Evolutionary conservation across 176 grass and related monocot genomes (phyloP).

Genomic region (Dendrocalamus sinicus): DNA sequence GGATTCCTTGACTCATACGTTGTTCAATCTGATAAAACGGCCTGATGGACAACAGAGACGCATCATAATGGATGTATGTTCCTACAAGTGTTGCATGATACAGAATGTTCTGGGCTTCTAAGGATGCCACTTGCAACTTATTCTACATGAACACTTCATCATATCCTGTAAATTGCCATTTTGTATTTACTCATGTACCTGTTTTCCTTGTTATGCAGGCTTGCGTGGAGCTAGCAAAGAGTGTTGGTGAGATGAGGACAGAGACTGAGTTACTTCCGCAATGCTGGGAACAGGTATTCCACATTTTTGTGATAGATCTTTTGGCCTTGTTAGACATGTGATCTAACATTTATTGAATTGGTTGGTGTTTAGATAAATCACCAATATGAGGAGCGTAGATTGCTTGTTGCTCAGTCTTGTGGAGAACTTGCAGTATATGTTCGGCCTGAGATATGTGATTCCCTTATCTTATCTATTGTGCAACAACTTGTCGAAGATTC

Average conservation of each 20-base stretch:
- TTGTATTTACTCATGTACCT: constrained; percentile 2
- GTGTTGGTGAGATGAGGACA: constrained; percentile 95
- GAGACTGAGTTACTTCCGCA: constrained; percentile 98
- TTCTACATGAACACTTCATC: constrained; percentile 18
- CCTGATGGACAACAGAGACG: constrained; percentile 89
- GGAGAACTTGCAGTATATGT: constrained; percentile 91
- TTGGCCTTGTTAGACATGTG: constrained; percentile 38
- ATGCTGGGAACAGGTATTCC: constrained; percentile 94
- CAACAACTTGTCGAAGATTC: constrained; percentile 97
- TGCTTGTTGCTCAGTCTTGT: constrained; percentile 94
- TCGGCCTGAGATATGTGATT: constrained; percentile 90
- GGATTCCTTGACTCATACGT: constrained; percentile 92
- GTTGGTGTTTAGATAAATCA: constrained; percentile 88
- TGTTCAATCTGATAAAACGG: constrained; percentile 98
- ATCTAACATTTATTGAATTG: constrained; percentile 42
- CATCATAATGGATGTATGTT: constrained; percentile 93
- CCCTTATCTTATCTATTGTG: constrained; percentile 97
- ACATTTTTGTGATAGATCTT: constrained; percentile 22
- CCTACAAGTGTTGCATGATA: constrained; percentile 24
- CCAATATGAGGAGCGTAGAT: constrained; percentile 87
- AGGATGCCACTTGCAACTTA: constrained; percentile 3
- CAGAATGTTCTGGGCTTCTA: constrained; percentile 21
- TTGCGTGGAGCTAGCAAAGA: constrained; percentile 86
- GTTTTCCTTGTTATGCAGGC: constrained; percentile 61
- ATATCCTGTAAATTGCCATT: constrained; percentile 23